These are phyloP conservation scores for Peniophora sp. DNA, from an alignment of 1,284 basidiomycete genomes.

Conservation along the genomic window DNA sequence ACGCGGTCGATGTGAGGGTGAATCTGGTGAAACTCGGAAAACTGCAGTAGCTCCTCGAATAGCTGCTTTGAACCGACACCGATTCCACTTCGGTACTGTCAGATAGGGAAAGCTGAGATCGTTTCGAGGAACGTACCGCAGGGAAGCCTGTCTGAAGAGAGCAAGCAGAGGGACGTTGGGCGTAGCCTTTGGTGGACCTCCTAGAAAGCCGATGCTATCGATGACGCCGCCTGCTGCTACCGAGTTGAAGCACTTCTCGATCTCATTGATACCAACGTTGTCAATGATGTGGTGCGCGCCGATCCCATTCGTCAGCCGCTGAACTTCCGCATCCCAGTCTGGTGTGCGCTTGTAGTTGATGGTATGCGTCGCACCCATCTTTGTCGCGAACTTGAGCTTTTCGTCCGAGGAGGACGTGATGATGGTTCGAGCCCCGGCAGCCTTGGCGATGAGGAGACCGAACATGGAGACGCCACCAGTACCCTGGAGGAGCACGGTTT, in stretches of 20 bases:
- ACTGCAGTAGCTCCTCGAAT: conserved; percentile 29
- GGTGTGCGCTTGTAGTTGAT: too few relatives aligned
- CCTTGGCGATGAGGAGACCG: too few relatives aligned
- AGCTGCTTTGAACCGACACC: conserved; percentile 9
- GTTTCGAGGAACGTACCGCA: not conserved
- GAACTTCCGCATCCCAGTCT: too few relatives aligned
- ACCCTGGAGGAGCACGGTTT: too few relatives aligned
- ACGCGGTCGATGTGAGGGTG: conserved; percentile 31
- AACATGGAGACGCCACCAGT: too few relatives aligned
- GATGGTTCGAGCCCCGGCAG: too few relatives aligned
- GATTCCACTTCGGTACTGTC: not conserved
- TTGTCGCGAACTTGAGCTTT: too few relatives aligned
- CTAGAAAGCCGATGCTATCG: conserved; percentile 31
- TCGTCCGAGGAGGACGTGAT: too few relatives aligned
- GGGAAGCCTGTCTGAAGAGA: not conserved
- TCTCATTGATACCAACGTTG: too few relatives aligned
- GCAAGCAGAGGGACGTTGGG: conserved; percentile 1
- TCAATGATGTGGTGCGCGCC: conserved; percentile 38
- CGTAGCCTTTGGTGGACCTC: conserved; percentile 8
- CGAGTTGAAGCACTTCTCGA: conserved; percentile 22
- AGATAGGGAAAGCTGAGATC: not conserved
- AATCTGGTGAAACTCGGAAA: conserved; percentile 23
- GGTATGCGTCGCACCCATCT: too few relatives aligned
- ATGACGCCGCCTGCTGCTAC: conserved; percentile 29
- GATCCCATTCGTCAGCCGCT: conserved; percentile 21